Evolutionary conservation across 2,329 filamentous ascomycete genomes (phyloP).

Genomic region (Aspergillus fumigatiaffinis): DNA sequence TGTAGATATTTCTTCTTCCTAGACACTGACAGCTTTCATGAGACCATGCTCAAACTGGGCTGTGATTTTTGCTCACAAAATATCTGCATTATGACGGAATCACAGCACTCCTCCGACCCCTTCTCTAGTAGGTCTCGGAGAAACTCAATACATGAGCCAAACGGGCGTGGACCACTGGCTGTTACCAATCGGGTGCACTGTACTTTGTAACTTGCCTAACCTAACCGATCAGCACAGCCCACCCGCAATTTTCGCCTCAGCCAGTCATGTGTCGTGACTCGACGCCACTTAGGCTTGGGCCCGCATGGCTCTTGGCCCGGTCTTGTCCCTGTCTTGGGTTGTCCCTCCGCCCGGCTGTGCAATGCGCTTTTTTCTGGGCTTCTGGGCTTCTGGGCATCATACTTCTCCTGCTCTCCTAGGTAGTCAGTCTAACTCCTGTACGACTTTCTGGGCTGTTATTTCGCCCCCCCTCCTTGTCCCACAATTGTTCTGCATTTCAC

Average conservation of each 20-base stretch:
- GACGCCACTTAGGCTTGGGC: slow-evolving; percentile 15
- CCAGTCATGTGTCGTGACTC: slow-evolving; percentile 13
- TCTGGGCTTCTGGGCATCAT: slow-evolving; percentile 22
- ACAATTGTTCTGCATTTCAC: neutral
- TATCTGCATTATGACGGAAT: neutral
- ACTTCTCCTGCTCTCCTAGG: slow-evolving; percentile 8
- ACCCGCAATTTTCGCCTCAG: neutral
- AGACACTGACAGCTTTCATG: neutral
- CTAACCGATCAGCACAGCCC: slow-evolving; percentile 6
- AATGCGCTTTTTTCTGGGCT: slow-evolving; percentile 34
- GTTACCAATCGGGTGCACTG: neutral
- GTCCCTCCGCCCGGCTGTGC: slow-evolving; percentile 30
- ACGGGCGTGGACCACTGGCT: neutral
- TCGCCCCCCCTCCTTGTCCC: slow-evolving; percentile 1
- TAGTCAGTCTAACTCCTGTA: neutral
- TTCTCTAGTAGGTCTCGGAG: neutral
- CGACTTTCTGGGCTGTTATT: neutral
- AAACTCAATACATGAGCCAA: neutral
- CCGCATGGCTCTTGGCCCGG: slow-evolving; percentile 33
- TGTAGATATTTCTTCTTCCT: neutral
- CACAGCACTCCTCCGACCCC: neutral
- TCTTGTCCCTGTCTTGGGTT: slow-evolving; percentile 28
- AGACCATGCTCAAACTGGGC: neutral
- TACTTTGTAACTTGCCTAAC: neutral
- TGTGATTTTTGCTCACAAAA: neutral